Evolutionary conservation across 1,284 basidiomycete genomes (phyloP), one percentile per base, ranked within the genome.

Genomic region (Cystobasidium slooffiae): DNA sequence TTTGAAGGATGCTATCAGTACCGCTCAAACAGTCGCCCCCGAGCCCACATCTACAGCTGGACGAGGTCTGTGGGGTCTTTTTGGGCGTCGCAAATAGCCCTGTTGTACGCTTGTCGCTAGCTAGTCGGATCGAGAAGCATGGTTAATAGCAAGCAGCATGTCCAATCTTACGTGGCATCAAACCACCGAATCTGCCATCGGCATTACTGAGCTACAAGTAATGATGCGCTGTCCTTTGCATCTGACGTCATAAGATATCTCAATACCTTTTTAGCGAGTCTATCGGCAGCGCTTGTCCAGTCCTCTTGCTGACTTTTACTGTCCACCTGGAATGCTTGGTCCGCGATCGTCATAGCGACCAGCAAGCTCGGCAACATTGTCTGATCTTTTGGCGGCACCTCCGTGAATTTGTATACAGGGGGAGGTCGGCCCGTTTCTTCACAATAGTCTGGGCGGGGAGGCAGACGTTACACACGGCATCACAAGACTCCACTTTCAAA

Each of bases 41-140:
- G 62, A 44, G 9, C 20, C 24, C 1, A 31, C 58, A 39, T 31
- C 58, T n/a, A 20, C 52, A 43, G 53, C 66, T 44, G 68, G 68
- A 44, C 46, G 69, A 46, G 61, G 69, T 9, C 16, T 72, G 31
- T 72, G 69, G 69, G 69, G 69, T 41, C 44, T 72, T 16, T 72
- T 72, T 41, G 69, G 69, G 6, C 39, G 59, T 39, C 56, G 69
- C 61, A 63, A 55, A 49, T 47, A 22, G 55, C 39, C 9, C 52
- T 20, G 52, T 49, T 52, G 47, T 51, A 67, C 24, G 16, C 55
- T n/a, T 22, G 55, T 31, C 37, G 55, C 14, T n/a, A 18, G 49
- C 31, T 31, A 31, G 31, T 31, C 31, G 31, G 31, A 31, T 31
- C 5, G 5, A 31, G 51, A 18, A 53, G n/a, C 51, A 22, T 53